Evolutionary conservation across 1,284 basidiomycete species (phyloP).

Genomic region (Apiotrichum domesticum): DNA sequence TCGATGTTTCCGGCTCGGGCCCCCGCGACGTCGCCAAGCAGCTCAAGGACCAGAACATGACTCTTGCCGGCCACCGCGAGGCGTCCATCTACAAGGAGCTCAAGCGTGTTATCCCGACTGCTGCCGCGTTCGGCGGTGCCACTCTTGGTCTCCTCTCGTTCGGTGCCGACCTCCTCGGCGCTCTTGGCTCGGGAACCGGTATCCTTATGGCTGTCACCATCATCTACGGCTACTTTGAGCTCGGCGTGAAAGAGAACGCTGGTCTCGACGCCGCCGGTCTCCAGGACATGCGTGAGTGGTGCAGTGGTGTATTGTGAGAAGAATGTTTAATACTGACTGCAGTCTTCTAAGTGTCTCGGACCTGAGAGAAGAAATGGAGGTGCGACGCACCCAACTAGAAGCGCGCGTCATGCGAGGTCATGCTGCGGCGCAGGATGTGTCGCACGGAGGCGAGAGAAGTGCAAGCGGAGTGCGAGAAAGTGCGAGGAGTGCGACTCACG

Average conservation of each 20-base stretch:
- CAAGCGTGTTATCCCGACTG: slow-evolving; percentile 94
- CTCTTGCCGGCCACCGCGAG: slow-evolving; percentile 96
- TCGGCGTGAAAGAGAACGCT: slow-evolving; percentile 51
- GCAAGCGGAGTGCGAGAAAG: no score
- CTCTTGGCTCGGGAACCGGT: slow-evolving; percentile 93
- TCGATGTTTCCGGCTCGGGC: slow-evolving; percentile 92
- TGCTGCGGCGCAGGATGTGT: neutral
- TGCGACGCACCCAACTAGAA: no score
- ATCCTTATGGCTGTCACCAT: slow-evolving; percentile 97
- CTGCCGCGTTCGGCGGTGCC: slow-evolving; percentile 93
- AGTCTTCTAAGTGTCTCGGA: neutral
- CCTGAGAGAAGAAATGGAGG: no score
- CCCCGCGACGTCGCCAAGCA: slow-evolving; percentile 96
- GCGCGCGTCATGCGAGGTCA: no score
- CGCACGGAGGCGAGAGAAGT: neutral
- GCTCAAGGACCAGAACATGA: slow-evolving; percentile 97
- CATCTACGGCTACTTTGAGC: slow-evolving; percentile 75
- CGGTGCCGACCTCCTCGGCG: slow-evolving; percentile 91
- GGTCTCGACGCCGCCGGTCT: slow-evolving; percentile 49
- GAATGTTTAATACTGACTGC: neutral
- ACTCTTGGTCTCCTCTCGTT: slow-evolving; percentile 92
- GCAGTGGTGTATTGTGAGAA: neutral
- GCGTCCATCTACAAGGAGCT: slow-evolving; percentile 98
- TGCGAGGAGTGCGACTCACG: no score
- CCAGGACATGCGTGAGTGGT: slow-evolving; percentile 40